Evolutionary conservation across 176 grass and related monocot genomes (phyloP), one percentile per base, ranked within the genome.

Genomic region (Oryza nivara): DNA sequence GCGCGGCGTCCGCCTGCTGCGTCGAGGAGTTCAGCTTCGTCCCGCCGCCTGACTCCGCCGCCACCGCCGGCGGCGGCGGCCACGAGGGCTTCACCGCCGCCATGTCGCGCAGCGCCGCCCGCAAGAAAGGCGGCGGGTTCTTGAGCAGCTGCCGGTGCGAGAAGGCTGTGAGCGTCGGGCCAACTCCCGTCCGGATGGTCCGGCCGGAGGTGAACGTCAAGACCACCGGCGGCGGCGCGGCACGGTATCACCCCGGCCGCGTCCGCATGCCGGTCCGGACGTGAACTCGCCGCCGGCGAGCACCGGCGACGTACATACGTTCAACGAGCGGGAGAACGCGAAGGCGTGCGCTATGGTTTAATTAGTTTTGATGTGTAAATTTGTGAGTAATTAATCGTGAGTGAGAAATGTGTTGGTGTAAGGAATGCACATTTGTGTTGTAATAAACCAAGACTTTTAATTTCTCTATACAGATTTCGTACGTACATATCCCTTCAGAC

Each of bases 91-190:
- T 91, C 86, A 83, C 83, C 54, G 58, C 92, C 15, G 71, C 86
- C 0, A 91, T 89, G 89, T 85, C 61, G 35, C 80, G 92, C 3
- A 83, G 17, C 71, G 80, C 71, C 49, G 83, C 71, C 4, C 48
- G 81, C 20, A 90, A 82, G 89, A 73, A 76, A 11, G 35, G 35
- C 35, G 35, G 84, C 46, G 88, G 83, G 68, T 80, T 88, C 43
- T 36, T 91, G 11, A 43, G 51, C 74, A 87, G 87, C 86, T 94
- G 87, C 89, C 64, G 89, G n/a, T 89, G 89, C 92, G 92, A 94
- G 70, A 89, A 89, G 87, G 92, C 89, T 1, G 89, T 92, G 36
- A 94, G 74, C 87, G 89, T 94, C 12, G 89, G 78, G 15, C 87
- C 92, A 0, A 89, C 76, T 8, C 84, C 92, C 26, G 87, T 94